Conservation (phyloP, 179 eudicot species). For the Vitellaria paradoxa region DNA sequence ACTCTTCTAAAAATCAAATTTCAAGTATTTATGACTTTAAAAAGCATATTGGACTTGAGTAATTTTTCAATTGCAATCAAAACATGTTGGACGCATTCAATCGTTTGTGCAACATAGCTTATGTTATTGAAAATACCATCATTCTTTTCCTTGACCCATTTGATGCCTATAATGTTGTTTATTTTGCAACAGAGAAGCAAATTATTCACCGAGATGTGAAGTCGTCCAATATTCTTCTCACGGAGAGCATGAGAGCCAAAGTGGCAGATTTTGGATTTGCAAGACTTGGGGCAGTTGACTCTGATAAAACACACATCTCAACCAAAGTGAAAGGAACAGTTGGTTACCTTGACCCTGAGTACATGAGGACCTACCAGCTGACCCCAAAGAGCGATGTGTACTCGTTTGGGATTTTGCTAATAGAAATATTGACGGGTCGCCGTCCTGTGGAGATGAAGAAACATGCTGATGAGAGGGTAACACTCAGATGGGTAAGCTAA, state of each 20-base stretch:
- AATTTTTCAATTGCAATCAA: too few species aligned
- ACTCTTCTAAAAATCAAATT: too few species aligned
- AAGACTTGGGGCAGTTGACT: conserved; percentile 63
- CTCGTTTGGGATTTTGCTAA: conserved; percentile 76
- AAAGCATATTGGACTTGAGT: too few species aligned
- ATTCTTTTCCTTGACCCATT: conserved; percentile 1
- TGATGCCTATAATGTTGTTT: conserved; percentile 1
- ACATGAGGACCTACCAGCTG: conserved; percentile 93
- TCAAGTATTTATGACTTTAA: too few species aligned
- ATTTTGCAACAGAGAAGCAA: conserved; percentile 64
- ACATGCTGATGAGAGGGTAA: conserved; percentile 64
- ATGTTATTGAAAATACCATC: neutral
- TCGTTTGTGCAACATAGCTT: too few species aligned
- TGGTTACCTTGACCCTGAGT: conserved; percentile 96
- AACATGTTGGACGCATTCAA: too few species aligned
- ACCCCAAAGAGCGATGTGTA: conserved; percentile 90
- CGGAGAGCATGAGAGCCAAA: conserved; percentile 78
- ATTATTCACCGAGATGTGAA: conserved; percentile 98
- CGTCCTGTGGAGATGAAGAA: conserved; percentile 82
- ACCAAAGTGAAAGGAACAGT: conserved; percentile 97
- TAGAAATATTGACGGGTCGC: conserved; percentile 89
- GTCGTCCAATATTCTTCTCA: conserved; percentile 92
- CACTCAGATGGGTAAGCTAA: conserved; percentile 80
- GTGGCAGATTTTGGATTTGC: conserved; percentile 99
- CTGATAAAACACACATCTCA: conserved; percentile 70